Percentiles rank a stretch among this genome's conserved stretches.
phyloP scores from a whole-genome alignment of 768 basidiomycete genomes.

The Lactarius psammicola region DNA sequence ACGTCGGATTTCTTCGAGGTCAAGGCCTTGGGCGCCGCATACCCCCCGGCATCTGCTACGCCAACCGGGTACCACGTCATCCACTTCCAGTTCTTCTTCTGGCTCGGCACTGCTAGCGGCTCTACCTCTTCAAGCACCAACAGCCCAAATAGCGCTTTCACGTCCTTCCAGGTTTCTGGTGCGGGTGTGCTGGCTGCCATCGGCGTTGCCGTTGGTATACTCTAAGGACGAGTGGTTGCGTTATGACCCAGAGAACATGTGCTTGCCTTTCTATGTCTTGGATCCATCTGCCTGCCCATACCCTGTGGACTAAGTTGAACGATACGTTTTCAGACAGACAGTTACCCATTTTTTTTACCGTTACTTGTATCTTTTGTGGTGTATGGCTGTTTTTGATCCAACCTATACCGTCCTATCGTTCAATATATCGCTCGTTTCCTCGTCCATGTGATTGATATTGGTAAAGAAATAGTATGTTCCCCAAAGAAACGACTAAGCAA shows the following conservation, averaged over 20 bases:
- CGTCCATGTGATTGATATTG: neutral
- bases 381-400: neutral
- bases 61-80: conserved; percentile 31
- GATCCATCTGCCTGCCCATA: neutral
- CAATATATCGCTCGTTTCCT: conserved; percentile 21
- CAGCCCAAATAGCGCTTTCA: conserved; percentile 15
- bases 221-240: conserved; percentile 12
- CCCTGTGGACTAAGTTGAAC: neutral
- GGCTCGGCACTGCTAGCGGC: conserved; percentile 11
- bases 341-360: neutral
- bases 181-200: conserved; percentile 26
- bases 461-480: conserved; percentile 16
- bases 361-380: conserved; percentile 2
- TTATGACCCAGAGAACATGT: conserved; percentile 14
- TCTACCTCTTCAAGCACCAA: conserved; percentile 2
- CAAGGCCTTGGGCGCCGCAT: conserved; percentile 53
- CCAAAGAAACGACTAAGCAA: conserved; percentile 22
- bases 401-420: conserved; percentile 27
- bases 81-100: conserved; percentile 3
- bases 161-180: conserved; percentile 15
- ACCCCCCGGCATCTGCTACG: conserved; percentile 44
- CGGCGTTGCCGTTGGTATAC: conserved; percentile 26
- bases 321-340: conserved; percentile 10
- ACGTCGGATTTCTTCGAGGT: conserved; percentile 57
- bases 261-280: neutral